Evolutionary conservation across 441 rosid genomes (phyloP), one percentile per base, ranked within the genome.

Genomic region (Francoa sonchifolia): DNA sequence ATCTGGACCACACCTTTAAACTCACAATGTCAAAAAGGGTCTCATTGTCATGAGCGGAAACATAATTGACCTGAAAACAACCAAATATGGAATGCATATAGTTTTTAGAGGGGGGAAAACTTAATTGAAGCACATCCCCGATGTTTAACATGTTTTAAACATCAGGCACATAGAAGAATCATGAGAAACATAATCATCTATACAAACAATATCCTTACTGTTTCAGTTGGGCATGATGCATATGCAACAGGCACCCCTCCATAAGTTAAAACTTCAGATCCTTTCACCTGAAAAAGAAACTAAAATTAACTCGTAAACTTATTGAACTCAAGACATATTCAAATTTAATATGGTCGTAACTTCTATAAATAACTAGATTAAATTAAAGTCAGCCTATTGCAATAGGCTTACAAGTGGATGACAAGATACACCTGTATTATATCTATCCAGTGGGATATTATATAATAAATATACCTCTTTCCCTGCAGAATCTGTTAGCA

Each of bases 11-110:
- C 72, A 90, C 99, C 87, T 90, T 86, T 76, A 90, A 44, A 63
- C 82, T 82, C 52, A 82, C 67, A 39, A 80, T 61, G 69, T 86
- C 99, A 51, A 90, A 82, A 17, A 90, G 71, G 57, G 96, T 90
- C 74, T 90, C 99, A 54, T 90, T 90, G 74, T 90, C 96, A 73
- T 90, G 99, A 57, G 99, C 99, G 49, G 99, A 90, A 55, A 80
- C 94, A 66, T 86, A 90, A 53, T 81, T 90, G 19, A 90, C 68
- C 96, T 90, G 73, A 52, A 56, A 71, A 47, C 54, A 21, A 66
- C 22, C 20, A 40, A 59, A 44, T 32, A 38, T 32, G 63, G 29
- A 33, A 38, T 45, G 13, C 13, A 48, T 8, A 54, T 6, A 15
- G 31, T 33, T 55, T 19, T 27, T 9, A 9, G 37, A 34, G 51